These are phyloP conservation scores for Mycena pura DNA, from an alignment of 768 basidiomycete species.

Conservation along the genomic window DNA sequence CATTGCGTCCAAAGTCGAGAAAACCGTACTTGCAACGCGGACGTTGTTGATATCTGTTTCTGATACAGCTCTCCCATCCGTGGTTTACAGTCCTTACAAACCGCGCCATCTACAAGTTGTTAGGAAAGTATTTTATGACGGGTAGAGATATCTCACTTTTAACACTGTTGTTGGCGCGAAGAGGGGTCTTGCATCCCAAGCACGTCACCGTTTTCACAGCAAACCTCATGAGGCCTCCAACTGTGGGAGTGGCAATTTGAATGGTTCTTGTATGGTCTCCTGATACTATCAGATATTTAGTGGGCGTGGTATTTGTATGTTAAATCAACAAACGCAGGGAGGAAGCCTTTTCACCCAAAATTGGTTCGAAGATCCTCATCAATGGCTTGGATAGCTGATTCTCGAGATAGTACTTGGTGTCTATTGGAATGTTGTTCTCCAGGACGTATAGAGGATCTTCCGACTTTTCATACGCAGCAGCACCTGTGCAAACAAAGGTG, in stretches of 20 bases:
- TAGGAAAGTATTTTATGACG: not conserved
- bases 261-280: constrained; percentile 97
- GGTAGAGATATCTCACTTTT: constrained; percentile 53
- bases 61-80: constrained; percentile 90
- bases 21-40: constrained; percentile 87
- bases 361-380: constrained; percentile 97
- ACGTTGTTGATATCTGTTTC: constrained; percentile 80
- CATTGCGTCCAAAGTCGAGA: constrained; percentile 98
- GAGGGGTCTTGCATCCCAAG: constrained; percentile 91
- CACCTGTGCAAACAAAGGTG: constrained; percentile 58
- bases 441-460: constrained; percentile 98
- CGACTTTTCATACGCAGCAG: constrained; percentile 98
- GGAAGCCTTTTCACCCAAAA: constrained; percentile 89
- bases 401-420: constrained; percentile 97
- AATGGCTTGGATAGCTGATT: constrained; percentile 97
- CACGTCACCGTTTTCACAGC: constrained; percentile 96
- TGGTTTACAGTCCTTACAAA: constrained; percentile 92
- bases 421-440: constrained; percentile 97
- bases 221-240: constrained; percentile 98
- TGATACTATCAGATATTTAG: constrained; percentile 63
- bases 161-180: constrained; percentile 79
- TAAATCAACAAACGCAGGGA: constrained; percentile 68
- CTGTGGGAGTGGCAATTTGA: constrained; percentile 94
- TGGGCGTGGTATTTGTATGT: constrained; percentile 6
- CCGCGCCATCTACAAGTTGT: constrained; percentile 73